phyloP scores from a whole-genome alignment of 1,284 basidiomycete genomes.

The Mrakiaceae sp. region DNA sequence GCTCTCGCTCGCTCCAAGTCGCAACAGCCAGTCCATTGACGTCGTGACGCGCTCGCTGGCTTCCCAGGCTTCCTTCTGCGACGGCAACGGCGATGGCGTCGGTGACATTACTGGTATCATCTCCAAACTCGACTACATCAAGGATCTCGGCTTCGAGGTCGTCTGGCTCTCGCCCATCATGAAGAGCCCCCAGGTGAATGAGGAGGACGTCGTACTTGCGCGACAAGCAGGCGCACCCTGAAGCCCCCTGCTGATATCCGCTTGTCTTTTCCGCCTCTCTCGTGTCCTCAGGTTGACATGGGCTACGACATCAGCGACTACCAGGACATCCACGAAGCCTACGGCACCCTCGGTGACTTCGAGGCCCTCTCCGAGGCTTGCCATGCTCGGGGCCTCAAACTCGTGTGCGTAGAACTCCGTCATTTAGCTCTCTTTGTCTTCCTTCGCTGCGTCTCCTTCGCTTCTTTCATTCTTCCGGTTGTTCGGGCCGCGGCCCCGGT shows the following conservation, averaged over 20 bases:
- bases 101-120: conserved; percentile 39
- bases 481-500: no score
- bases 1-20: no score
- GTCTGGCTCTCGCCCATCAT: conserved; percentile 27
- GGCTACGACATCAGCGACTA: conserved; percentile 36
- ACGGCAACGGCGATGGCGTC: conserved; percentile 33
- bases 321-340: conserved; percentile 34
- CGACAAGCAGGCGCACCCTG: no score
- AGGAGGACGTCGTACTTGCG: no score
- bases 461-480: no score
- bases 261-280: not conserved
- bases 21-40: no score
- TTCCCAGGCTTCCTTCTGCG: conserved; percentile 28
- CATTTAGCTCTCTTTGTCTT: not conserved
- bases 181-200: no score
- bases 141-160: conserved; percentile 37
- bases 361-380: conserved; percentile 32
- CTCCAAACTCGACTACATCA: conserved; percentile 36
- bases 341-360: conserved; percentile 37
- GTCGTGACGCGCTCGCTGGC: no score
- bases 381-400: conserved; percentile 27
- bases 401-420: conserved; percentile 22
- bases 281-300: conserved; percentile 29
- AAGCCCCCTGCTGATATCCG: no score
- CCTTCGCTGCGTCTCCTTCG: no score